Evolutionary conservation across 2,329 filamentous ascomycete genomes (phyloP).

Genomic region (Verticillium longisporum): DNA sequence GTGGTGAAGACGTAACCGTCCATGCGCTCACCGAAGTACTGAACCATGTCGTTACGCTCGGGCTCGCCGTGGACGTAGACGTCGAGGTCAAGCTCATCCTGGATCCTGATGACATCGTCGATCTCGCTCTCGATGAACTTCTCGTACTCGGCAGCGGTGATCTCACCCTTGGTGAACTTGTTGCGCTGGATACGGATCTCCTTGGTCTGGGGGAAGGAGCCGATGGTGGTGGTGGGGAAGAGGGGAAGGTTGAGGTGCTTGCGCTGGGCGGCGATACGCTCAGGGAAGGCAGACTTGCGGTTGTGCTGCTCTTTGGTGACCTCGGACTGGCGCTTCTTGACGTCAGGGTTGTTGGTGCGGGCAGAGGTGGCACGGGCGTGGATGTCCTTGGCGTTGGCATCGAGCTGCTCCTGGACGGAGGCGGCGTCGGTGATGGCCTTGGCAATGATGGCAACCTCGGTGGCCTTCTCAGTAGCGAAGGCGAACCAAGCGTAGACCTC

Average conservation of each 20-base stretch:
- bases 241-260: slow-evolving; percentile 87
- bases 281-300: slow-evolving; percentile 83
- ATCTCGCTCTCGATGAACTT: slow-evolving; percentile 99
- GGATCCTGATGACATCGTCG: slow-evolving; percentile 86
- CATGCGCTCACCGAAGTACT: slow-evolving; percentile 98
- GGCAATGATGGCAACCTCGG: slow-evolving; percentile 85
- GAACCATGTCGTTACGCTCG: slow-evolving; percentile 99
- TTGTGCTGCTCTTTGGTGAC: slow-evolving; percentile 81
- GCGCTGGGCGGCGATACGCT: slow-evolving; percentile 82
- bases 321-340: slow-evolving; percentile 93
- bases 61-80: slow-evolving; percentile 98
- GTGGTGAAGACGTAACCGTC: slow-evolving; percentile 98
- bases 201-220: slow-evolving; percentile 98
- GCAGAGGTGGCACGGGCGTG: slow-evolving; percentile 85
- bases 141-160: slow-evolving; percentile 87
- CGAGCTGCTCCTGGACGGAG: slow-evolving; percentile 77
- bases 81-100: slow-evolving; percentile 95
- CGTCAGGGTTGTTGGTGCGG: slow-evolving; percentile 93
- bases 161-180: slow-evolving; percentile 99
- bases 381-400: slow-evolving; percentile 94
- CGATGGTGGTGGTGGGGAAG: slow-evolving; percentile 99
- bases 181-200: slow-evolving; percentile 95
- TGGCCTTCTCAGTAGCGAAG: slow-evolving; percentile 91
- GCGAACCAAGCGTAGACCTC: slow-evolving; percentile 74
- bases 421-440: slow-evolving; percentile 95